phyloP scores from a whole-genome alignment of 2,329 filamentous ascomycete genomes.

The Keithomyces neogunnii region DNA sequence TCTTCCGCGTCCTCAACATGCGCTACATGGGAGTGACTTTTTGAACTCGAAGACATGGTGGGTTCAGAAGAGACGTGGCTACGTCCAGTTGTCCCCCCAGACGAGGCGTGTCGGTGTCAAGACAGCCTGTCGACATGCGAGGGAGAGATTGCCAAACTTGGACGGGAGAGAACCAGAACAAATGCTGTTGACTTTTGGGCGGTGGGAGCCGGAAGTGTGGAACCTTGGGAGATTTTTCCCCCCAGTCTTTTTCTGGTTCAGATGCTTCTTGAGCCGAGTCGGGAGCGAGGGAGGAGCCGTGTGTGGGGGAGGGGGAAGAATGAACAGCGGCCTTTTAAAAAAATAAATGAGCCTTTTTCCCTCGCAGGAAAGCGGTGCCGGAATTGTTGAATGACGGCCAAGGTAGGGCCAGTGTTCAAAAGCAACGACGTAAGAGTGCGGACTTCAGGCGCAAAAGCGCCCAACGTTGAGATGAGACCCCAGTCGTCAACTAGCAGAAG shows the following conservation, averaged over 20 bases:
- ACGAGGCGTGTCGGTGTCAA: conserved; percentile 1
- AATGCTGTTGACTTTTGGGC: conserved; percentile 1
- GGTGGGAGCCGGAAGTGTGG: conserved; percentile 4
- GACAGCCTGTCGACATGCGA: conserved; percentile 3
- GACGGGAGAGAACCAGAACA: conserved; percentile 1
- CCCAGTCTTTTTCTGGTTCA: neutral
- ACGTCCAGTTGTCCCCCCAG: conserved; percentile 2
- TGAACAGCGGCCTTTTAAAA: neutral
- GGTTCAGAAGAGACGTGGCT: conserved; percentile 5
- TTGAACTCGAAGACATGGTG: conserved; percentile 33
- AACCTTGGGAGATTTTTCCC: neutral
- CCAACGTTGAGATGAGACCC: neutral
- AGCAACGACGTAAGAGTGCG: neutral
- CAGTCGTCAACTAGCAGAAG: neutral
- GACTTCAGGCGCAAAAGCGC: neutral
- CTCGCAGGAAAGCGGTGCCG: neutral
- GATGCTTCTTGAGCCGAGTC: neutral
- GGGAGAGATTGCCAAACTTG: neutral
- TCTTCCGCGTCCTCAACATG: conserved; percentile 42
- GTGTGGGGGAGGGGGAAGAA: conserved; percentile 3
- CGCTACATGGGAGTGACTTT: conserved; percentile 26
- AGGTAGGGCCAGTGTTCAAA: neutral
- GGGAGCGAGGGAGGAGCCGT: conserved; percentile 7
- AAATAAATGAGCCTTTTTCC: neutral
- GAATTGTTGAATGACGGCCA: neutral